Conservation (phyloP, 257 asterid genomes). For the Solanum etuberosum region DNA sequence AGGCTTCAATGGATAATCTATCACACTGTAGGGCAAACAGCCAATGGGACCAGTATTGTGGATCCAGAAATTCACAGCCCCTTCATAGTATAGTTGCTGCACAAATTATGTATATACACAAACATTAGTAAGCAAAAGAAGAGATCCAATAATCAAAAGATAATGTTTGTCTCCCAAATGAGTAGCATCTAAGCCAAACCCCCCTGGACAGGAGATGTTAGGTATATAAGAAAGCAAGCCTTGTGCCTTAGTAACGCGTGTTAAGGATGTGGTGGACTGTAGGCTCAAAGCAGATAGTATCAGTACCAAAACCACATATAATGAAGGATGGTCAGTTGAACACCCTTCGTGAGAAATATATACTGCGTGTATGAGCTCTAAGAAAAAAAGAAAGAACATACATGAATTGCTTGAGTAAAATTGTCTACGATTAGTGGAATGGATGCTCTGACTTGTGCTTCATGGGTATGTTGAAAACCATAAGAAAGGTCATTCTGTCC, state of each 20-base stretch:
- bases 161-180: not conserved
- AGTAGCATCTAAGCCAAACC: not conserved
- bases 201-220: not conserved
- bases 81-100: conserved; percentile 23
- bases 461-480: conserved; percentile 17
- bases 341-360: not conserved
- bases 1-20: conserved; percentile 15
- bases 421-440: conserved; percentile 23
- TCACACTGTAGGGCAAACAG: conserved; percentile 23
- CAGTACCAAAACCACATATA: not conserved
- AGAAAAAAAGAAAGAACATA: not conserved
- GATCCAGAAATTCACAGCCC: conserved; percentile 41
- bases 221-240: not conserved
- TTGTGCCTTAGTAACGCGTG: not conserved
- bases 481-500: conserved; percentile 36
- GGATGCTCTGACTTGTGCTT: conserved; percentile 11
- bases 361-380: not conserved
- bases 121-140: not conserved
- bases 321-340: not conserved
- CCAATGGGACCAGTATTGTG: conserved; percentile 54
- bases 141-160: not conserved
- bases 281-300: not conserved
- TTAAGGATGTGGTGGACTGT: not conserved
- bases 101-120: not conserved
- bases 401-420: conserved; percentile 13